Base-by-base conservation (phyloP, 2,329 filamentous ascomycete species). In the Botrytis deweyae region DNA sequence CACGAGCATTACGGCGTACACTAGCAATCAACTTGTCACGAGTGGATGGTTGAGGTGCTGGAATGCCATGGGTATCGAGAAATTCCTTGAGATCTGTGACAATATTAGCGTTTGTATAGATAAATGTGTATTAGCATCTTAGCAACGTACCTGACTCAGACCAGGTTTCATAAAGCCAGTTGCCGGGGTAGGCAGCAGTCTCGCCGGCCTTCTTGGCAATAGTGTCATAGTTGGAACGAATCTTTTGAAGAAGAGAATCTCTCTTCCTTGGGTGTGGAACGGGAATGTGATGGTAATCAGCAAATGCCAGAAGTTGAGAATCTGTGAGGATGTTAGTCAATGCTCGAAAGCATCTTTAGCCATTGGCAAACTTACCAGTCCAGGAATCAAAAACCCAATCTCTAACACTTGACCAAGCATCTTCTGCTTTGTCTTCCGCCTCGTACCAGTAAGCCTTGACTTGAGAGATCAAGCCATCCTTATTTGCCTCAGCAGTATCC, bases 101-200 rank as follows among this genome's bases (percentile, higher is more conserved):
- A 1, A 7, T 68, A 64, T 80, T 72, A 80, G 75, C 52, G n/a
- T 72, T 20, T 62, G n/a, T 22, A 16, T 49, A 4, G 20, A 33
- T 58, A 18, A 6, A 40, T 66, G 29, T 0, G 5, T 42, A 18
- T 29, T 33, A 7, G 3, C 9, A 29, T 25, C 16, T 42, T 6
- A 52, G 55, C 25, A 22, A 74, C 76, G 67, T 76, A 81, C 80
- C 80, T 77, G 95, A 98, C 77, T 97, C 84, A 70, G 93, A 91
- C 96, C 96, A 99, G 12, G 91, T 87, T 75, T 91, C 88, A 81
- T 98, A 99, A 62, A 98, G 86, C 96, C 96, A 98, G 84, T 98
- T 90, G 58, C 96, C 96, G 49, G 96, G 96, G 81, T 98, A 98
- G n/a, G 90, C 85, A 70, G 89, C 85, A 22, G 93, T 92, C 84